A percentile compares a stretch with the other conserved stretches of the same genome.
phyloP scores from a whole-genome alignment of 177 flowering plant species.

The Vitis hybrid region DNA sequence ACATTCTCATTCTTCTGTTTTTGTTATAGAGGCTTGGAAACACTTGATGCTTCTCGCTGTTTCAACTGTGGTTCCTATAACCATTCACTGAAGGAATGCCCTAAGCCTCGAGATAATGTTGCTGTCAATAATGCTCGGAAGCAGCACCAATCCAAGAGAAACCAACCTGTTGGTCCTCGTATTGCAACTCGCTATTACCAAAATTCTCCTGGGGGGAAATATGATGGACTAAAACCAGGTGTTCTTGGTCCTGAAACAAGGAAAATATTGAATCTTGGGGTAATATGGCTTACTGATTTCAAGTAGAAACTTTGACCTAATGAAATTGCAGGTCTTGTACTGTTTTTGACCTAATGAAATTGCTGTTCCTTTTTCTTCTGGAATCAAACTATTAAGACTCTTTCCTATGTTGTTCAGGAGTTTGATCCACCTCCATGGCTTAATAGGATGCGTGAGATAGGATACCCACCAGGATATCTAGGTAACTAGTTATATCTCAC shows the following conservation, averaged over 20 bases:
- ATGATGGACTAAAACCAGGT: conserved; percentile 86
- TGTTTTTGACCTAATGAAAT: too few relatives aligned
- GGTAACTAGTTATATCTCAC: conserved; percentile 37
- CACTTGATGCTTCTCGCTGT: conserved; percentile 71
- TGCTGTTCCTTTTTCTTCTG: too few relatives aligned
- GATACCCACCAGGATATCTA: conserved; percentile 96
- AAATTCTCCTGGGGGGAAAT: conserved; percentile 79
- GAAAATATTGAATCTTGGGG: conserved; percentile 80
- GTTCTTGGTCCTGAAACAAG: conserved; percentile 74
- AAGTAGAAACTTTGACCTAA: neutral
- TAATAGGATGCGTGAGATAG: conserved; percentile 88
- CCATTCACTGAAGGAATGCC: conserved; percentile 88
- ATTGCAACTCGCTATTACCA: conserved; percentile 77
- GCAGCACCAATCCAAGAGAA: conserved; percentile 57
- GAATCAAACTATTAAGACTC: neutral
- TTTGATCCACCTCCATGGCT: conserved; percentile 99
- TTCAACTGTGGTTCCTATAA: conserved; percentile 92
- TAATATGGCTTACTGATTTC: conserved; percentile 29
- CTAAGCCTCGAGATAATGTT: conserved; percentile 82
- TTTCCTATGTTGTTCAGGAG: conserved; percentile 51
- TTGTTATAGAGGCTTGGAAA: conserved; percentile 51
- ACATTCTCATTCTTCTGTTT: too few relatives aligned
- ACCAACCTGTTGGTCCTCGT: conserved; percentile 48
- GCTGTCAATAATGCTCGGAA: conserved; percentile 88
- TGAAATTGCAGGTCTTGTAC: too few relatives aligned